These are phyloP conservation scores for Arctium lappa DNA, from an alignment of 129 eudicot species.

Conservation along the genomic window DNA sequence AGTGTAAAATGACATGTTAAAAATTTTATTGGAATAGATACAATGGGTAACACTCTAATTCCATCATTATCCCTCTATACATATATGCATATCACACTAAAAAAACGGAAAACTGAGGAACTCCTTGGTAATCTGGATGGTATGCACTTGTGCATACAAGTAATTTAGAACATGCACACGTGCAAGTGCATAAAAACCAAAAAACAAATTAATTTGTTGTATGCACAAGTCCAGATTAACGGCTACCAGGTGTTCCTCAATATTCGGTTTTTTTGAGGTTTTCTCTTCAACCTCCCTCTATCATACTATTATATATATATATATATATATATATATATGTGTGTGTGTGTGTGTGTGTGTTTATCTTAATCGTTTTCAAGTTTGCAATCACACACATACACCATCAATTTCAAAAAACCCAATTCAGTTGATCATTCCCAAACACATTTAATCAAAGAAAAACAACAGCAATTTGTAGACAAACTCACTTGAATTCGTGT, in stretches of 20 bases:
- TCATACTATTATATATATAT: too few relatives aligned
- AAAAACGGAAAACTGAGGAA: not conserved
- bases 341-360: not conserved
- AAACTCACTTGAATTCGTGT: conserved; percentile 39
- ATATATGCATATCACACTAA: not conserved
- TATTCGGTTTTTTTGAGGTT: too few relatives aligned
- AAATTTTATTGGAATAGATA: not conserved
- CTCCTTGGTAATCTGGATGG: too few relatives aligned
- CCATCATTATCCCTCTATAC: not conserved
- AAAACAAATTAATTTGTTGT: too few relatives aligned
- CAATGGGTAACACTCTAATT: not conserved
- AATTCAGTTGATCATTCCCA: not conserved
- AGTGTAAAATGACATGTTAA: not conserved
- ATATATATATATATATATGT: not conserved
- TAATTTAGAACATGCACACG: too few relatives aligned
- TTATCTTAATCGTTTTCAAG: not conserved
- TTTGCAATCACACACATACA: not conserved
- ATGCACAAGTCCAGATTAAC: too few relatives aligned
- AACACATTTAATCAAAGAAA: not conserved
- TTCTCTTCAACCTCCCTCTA: too few relatives aligned
- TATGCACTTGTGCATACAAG: too few relatives aligned
- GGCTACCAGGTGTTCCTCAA: too few relatives aligned
- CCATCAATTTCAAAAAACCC: not conserved
- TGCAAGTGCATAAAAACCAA: too few relatives aligned
- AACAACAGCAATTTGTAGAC: not conserved